These are phyloP conservation scores for Tricholoma sp. DNA, from an alignment of 768 basidiomycete genomes.

Conservation along the genomic window DNA sequence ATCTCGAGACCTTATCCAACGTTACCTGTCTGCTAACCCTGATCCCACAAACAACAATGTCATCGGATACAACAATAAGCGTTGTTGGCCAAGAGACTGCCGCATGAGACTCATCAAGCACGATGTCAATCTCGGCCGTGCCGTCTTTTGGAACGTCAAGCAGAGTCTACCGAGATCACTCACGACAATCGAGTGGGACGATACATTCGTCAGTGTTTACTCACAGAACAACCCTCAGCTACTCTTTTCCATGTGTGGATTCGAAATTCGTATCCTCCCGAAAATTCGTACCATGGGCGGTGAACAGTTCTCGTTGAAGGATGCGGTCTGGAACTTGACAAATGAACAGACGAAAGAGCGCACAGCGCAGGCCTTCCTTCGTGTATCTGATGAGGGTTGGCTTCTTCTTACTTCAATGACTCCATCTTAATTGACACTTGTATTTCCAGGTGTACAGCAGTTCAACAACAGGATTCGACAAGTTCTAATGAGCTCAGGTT, in stretches of 20 bases:
- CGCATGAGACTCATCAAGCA: conserved; percentile 99
- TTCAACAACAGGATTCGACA: conserved; percentile 98
- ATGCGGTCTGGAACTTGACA: conserved; percentile 94
- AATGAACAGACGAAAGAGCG: conserved; percentile 98
- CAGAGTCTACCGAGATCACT: conserved; percentile 92
- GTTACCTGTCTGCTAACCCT: conserved; percentile 95
- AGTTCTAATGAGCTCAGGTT: conserved; percentile 97
- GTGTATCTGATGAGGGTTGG: conserved; percentile 90
- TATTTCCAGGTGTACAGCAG: conserved; percentile 70
- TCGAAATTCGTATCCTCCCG: conserved; percentile 95
- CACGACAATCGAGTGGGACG: conserved; percentile 99
- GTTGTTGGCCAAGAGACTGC: conserved; percentile 99
- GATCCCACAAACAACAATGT: conserved; percentile 99
- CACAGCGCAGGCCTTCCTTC: conserved; percentile 95
- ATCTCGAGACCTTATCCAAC: conserved; percentile 94
- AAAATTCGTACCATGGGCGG: conserved; percentile 94
- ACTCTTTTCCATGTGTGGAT: conserved; percentile 98
- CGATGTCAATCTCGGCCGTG: conserved; percentile 96
- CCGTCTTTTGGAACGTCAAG: conserved; percentile 99
- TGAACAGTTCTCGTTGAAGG: conserved; percentile 95
- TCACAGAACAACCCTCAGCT: conserved; percentile 97
- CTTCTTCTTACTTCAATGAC: background rate
- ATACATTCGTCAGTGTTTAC: conserved; percentile 95
- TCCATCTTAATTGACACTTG: conserved; percentile 1
- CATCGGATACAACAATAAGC: conserved; percentile 98